Base-by-base conservation (phyloP, 2,329 filamentous ascomycete genomes). In the Botrytis fragariae region DNA sequence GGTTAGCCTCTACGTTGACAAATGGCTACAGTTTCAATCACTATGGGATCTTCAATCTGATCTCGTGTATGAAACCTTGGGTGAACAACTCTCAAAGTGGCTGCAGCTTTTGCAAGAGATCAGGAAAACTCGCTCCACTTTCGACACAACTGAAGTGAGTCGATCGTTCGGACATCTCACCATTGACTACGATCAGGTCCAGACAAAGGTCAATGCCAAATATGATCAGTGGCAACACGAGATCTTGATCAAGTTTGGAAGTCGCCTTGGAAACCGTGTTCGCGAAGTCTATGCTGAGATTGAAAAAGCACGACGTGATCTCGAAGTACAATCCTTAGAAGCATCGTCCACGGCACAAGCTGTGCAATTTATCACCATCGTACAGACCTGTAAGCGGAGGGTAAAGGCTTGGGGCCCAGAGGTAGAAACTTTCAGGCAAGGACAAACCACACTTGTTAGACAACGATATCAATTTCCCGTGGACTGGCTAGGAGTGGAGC, bases 181-280 rank as follows among this genome's bases (percentile, higher is more conserved):
- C 6, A 94, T 99, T 79, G 95, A 99, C 82, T 99, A 99, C 80
- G 96, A 98, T 79, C 97, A 99, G 82, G 96, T 99, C 0, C 97
- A 99, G 83, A 94, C 95, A 73, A 98, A 97, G 83, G 96, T 99
- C 82, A 99, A 98, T 79, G 94, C 94, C 79, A 99, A 98, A 82
- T 99, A 99, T 81, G 97, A 99, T 81, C 95, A 98, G 82, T 99
- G 97, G 96, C 96, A 99, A 82, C 94, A 98, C 79, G 96, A 99
- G 77, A 97, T 99, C 72, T 86, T 98, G 54, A 89, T 93, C 78
- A 97, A 97, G 81, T 99, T 99, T 83, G 96, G 94, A 54, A 88
- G 89, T 73, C 93, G 96, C 72, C 91, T 99, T 63, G 94, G 95
- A 64, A 92, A 90, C 76, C 93, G 95, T 68, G 97, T 98, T 90